Evolutionary conservation across 768 basidiomycete species (phyloP).

Genomic region (Lactarius akahatsu): DNA sequence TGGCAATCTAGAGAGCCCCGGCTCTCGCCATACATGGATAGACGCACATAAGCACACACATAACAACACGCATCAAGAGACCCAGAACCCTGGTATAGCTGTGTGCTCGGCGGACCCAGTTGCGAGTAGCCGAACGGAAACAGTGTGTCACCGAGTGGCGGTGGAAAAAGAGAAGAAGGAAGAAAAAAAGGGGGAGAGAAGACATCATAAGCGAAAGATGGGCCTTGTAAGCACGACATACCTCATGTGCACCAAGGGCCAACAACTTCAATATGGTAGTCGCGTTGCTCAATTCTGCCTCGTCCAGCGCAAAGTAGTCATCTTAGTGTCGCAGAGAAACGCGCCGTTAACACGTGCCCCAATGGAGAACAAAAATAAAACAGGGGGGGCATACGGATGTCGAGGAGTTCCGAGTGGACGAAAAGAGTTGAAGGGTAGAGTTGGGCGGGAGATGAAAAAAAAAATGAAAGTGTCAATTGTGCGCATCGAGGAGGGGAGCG

Average conservation of each 20-base stretch:
- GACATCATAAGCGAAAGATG: conserved; percentile 26
- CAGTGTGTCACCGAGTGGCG: background rate
- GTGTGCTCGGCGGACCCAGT: background rate
- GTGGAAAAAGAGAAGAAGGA: background rate
- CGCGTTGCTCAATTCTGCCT: conserved; percentile 45
- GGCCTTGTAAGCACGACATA: conserved; percentile 35
- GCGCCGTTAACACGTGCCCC: conserved; percentile 17
- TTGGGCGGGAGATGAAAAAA: background rate
- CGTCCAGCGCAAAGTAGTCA: conserved; percentile 43
- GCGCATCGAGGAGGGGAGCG: background rate
- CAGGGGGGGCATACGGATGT: background rate
- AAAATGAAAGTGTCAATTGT: background rate
- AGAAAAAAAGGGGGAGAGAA: background rate
- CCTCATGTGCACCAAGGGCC: conserved; percentile 65
- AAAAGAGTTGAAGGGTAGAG: background rate
- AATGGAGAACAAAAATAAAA: background rate
- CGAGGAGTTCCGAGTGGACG: background rate
- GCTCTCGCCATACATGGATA: background rate
- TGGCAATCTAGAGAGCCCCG: conserved; percentile 9
- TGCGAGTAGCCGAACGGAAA: background rate
- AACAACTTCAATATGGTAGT: conserved; percentile 55
- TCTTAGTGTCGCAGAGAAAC: conserved; percentile 38
- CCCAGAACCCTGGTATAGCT: conserved; percentile 14
- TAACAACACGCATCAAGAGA: conserved; percentile 1
- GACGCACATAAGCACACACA: background rate